phyloP scores from a whole-genome alignment of 306 rosid genomes.

The Ammopiptanthus mongolicus region DNA sequence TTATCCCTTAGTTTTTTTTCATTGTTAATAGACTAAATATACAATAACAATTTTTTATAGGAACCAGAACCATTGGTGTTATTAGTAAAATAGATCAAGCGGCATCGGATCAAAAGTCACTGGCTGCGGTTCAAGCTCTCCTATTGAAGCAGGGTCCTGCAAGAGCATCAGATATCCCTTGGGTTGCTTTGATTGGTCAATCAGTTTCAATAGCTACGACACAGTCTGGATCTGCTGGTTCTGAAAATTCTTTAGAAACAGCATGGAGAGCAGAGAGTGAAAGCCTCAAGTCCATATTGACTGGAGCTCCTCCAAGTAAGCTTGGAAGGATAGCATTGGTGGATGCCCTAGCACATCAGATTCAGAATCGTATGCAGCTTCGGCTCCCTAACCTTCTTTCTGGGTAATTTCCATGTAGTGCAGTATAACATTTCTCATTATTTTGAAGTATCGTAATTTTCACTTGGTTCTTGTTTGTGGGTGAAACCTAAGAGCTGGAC shows the following conservation, averaged over 20 bases:
- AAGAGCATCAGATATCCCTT: slow-evolving; percentile 73
- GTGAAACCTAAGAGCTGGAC: slow-evolving; percentile 6
- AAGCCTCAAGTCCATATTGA: slow-evolving; percentile 84
- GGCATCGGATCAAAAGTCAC: slow-evolving; percentile 77
- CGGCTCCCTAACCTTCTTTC: slow-evolving; percentile 88
- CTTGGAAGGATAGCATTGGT: slow-evolving; percentile 94
- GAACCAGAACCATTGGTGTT: slow-evolving; percentile 88
- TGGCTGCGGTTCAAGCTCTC: slow-evolving; percentile 94
- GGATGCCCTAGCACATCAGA: slow-evolving; percentile 84
- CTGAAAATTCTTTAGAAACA: slow-evolving; percentile 90
- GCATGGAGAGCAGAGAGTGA: slow-evolving; percentile 99
- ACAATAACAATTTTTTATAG: slow-evolving; percentile 31
- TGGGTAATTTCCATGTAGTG: slow-evolving; percentile 54
- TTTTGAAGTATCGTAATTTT: background rate
- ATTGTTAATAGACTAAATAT: slow-evolving; percentile 17
- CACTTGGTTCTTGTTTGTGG: background rate
- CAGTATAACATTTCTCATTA: background rate
- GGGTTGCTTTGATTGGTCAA: slow-evolving; percentile 97
- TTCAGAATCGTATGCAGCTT: slow-evolving; percentile 85
- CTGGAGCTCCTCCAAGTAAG: slow-evolving; percentile 93
- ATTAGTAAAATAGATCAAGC: slow-evolving; percentile 98
- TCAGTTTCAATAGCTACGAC: slow-evolving; percentile 90
- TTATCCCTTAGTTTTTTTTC: background rate
- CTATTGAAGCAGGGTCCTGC: slow-evolving; percentile 89
- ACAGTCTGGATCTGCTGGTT: slow-evolving; percentile 88